Evolutionary conservation across 192 early-diverging fungal species (phyloP).

Genomic region (Entrophospora sp.): DNA sequence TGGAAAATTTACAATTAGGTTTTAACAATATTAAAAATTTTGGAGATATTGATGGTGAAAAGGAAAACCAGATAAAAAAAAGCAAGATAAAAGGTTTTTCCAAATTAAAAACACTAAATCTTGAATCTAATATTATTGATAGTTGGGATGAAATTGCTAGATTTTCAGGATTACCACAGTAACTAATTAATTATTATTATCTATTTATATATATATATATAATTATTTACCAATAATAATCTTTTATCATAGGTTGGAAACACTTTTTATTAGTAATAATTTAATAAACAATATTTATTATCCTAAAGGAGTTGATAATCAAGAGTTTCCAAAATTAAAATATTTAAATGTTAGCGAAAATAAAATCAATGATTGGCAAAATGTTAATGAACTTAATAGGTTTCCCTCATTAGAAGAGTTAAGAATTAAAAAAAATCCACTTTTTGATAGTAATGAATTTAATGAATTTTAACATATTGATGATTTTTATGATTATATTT

Average conservation of each 20-base stretch:
- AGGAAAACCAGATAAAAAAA: background rate
- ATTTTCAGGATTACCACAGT: conserved; percentile 38
- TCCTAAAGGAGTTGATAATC: background rate
- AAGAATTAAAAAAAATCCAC: conserved; percentile 36
- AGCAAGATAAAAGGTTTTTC: conserved; percentile 28
- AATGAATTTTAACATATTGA: background rate
- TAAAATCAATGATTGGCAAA: conserved; percentile 32
- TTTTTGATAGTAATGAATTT: conserved; percentile 27
- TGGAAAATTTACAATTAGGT: conserved; percentile 45
- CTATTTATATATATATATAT: background rate
- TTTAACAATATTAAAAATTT: conserved; percentile 32
- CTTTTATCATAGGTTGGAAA: conserved; percentile 25
- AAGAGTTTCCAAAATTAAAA: conserved; percentile 23
- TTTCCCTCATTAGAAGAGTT: conserved; percentile 31
- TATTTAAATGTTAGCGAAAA: conserved; percentile 40
- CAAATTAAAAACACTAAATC: conserved; percentile 39
- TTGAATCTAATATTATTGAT: conserved; percentile 38
- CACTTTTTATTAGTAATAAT: conserved; percentile 28
- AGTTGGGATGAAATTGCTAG: conserved; percentile 35
- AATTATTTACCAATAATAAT: too few relatives aligned
- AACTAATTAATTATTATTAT: background rate
- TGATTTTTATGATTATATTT: background rate
- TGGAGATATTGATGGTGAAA: background rate
- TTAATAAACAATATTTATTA: conserved; percentile 17
- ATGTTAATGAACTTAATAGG: conserved; percentile 33